A percentile compares a stretch with the other conserved stretches of the same genome.
phyloP scores from a whole-genome alignment of 164 flowering plant genomes.

The Vitis rotundifolia region DNA sequence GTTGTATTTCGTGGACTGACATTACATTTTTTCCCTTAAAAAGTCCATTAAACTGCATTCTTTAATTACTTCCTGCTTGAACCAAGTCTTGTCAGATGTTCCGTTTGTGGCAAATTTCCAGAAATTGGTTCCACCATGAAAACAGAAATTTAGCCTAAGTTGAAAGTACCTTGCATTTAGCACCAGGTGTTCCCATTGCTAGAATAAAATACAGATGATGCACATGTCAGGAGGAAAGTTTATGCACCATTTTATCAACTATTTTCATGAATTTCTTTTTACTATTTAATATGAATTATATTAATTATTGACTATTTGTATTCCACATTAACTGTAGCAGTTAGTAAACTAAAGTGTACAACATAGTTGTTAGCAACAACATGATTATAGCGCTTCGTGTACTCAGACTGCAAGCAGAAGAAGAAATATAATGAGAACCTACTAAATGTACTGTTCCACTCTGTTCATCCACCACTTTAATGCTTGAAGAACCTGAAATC shows the following conservation, averaged over 20 bases:
- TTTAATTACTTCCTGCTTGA: no score
- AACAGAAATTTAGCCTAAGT: no score
- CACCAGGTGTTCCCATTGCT: no score
- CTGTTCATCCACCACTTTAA: constrained; percentile 66
- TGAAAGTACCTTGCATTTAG: no score
- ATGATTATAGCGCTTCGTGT: constrained; percentile 1
- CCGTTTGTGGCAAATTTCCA: no score
- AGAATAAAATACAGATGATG: not conserved
- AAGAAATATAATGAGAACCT: constrained; percentile 46
- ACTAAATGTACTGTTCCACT: constrained; percentile 67
- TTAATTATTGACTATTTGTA: constrained; percentile 8
- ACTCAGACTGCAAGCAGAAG: constrained; percentile 17
- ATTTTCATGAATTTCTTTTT: constrained; percentile 7
- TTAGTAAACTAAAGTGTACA: constrained; percentile 21
- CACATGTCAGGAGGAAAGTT: not conserved
- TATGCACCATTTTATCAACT: constrained; percentile 3
- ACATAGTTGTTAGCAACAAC: constrained; percentile 14
- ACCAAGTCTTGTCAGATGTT: no score
- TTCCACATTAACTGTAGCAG: constrained; percentile 12
- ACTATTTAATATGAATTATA: constrained; percentile 12
- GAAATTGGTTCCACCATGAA: no score
- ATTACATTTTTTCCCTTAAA: no score
- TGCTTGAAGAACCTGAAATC: constrained; percentile 76
- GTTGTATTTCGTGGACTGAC: no score
- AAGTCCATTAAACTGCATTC: no score